Conservation (phyloP, 2,329 filamentous ascomycete genomes). For the Bipolaris zeicola region DNA sequence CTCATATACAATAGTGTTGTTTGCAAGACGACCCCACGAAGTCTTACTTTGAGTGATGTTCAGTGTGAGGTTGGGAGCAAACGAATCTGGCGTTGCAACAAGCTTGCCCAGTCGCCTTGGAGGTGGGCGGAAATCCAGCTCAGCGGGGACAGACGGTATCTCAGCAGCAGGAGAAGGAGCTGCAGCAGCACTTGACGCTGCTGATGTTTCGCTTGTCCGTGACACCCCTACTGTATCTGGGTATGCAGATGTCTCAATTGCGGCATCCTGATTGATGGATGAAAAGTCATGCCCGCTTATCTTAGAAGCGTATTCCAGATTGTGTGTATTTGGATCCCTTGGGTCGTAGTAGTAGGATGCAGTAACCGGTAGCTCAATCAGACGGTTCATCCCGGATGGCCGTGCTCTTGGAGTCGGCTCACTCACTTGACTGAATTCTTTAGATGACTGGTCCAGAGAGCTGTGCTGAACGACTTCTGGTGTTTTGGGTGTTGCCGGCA, state of each 20-base stretch:
- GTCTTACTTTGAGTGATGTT: constrained; percentile 69
- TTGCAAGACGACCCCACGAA: constrained; percentile 75
- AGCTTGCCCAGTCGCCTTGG: constrained; percentile 66
- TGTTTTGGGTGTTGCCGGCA: constrained; percentile 48
- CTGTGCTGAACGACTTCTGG: constrained; percentile 44
- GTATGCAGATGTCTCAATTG: constrained; percentile 28
- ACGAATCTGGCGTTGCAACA: constrained; percentile 68
- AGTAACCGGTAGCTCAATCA: constrained; percentile 52
- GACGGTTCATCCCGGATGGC: constrained; percentile 47
- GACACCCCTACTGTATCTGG: constrained; percentile 40
- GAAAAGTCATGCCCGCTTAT: constrained; percentile 54
- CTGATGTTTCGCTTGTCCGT: constrained; percentile 22
- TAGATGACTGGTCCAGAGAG: constrained; percentile 34
- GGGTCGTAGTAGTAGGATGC: constrained; percentile 54
- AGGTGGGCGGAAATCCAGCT: constrained; percentile 46
- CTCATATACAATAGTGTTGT: constrained; percentile 71
- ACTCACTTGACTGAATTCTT: constrained; percentile 39
- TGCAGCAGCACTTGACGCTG: constrained; percentile 19
- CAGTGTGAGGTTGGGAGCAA: constrained; percentile 65
- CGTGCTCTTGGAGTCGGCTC: constrained; percentile 48
- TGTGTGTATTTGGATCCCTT: constrained; percentile 53
- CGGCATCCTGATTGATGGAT: constrained; percentile 23
- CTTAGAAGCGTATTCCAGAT: constrained; percentile 52
- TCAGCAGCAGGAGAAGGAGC: constrained; percentile 25
- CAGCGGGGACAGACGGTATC: constrained; percentile 29